Conservation (phyloP, 1,139 yeast genomes). For the Tardiomyces digboiensis region DNA sequence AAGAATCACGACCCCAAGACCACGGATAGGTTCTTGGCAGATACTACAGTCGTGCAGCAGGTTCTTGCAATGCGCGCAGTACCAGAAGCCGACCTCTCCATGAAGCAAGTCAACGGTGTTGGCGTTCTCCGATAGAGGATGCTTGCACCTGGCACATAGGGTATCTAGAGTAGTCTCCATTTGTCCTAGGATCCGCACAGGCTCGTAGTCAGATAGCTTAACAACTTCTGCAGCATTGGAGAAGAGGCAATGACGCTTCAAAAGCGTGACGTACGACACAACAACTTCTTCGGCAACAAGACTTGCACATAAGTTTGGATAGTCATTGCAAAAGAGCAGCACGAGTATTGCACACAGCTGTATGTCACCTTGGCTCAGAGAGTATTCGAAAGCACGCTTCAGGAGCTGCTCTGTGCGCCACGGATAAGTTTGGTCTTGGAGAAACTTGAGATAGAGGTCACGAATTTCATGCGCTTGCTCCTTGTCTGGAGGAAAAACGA, state of each 20-base stretch:
- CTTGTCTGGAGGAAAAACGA: neutral
- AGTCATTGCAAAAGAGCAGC: constrained; percentile 42
- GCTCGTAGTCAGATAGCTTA: constrained; percentile 20
- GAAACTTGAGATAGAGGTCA: constrained; percentile 5
- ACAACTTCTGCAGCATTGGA: constrained; percentile 40
- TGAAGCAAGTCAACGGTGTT: constrained; percentile 4
- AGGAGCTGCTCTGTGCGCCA: constrained; percentile 39
- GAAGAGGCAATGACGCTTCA: constrained; percentile 46
- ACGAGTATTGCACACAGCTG: constrained; percentile 53
- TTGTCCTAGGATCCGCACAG: constrained; percentile 38
- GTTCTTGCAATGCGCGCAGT: constrained; percentile 61
- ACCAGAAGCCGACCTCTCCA: constrained; percentile 62
- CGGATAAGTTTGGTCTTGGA: constrained; percentile 33
- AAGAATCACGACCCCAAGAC: constrained; percentile 56
- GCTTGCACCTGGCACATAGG: constrained; percentile 60
- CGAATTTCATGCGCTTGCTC: neutral
- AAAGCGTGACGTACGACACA: constrained; percentile 44
- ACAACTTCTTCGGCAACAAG: constrained; percentile 43
- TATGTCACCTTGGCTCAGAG: constrained; percentile 55
- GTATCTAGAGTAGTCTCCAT: constrained; percentile 51
- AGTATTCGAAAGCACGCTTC: constrained; percentile 41
- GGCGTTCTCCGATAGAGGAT: constrained; percentile 53
- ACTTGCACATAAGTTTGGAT: constrained; percentile 22
- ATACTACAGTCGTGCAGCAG: constrained; percentile 64
- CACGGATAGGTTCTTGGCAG: constrained; percentile 72